Evolutionary conservation across 306 rosid genomes (phyloP).

Genomic region (Cercis canadensis): DNA sequence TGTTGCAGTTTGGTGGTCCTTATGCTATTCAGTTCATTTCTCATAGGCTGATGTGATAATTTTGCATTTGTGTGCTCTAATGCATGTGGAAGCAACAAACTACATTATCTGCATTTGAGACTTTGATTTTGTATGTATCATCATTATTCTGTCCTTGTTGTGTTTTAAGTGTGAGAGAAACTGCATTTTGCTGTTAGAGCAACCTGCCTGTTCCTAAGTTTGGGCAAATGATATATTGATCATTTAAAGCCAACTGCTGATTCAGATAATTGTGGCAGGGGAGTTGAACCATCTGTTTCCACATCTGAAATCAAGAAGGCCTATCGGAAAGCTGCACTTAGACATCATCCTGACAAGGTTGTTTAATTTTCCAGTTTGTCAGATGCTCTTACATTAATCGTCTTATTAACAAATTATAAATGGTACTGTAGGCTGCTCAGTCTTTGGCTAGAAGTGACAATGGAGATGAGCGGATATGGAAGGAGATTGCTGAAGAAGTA

Average conservation of each 20-base stretch:
- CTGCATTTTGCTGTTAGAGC: conserved; percentile 9
- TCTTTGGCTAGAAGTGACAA: conserved; percentile 77
- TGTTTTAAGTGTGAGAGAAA: conserved; percentile 19
- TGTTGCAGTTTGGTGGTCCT: too few species aligned
- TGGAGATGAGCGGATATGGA: conserved; percentile 82
- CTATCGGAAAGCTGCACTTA: conserved; percentile 97
- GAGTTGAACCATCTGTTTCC: conserved; percentile 82
- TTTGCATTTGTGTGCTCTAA: too few species aligned
- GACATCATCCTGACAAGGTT: conserved; percentile 99
- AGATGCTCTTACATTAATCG: conserved; percentile 8
- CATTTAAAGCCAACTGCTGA: conserved; percentile 33
- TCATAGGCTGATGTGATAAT: too few species aligned
- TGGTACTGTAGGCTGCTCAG: conserved; percentile 74
- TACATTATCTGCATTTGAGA: neutral
- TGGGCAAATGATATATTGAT: conserved; percentile 21
- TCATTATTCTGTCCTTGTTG: conserved; percentile 12
- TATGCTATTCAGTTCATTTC: too few species aligned
- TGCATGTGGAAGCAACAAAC: too few species aligned
- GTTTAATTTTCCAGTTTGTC: conserved; percentile 24
- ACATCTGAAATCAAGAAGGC: conserved; percentile 93
- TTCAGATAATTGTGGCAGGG: conserved; percentile 67
- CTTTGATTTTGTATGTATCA: conserved; percentile 15
- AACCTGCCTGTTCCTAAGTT: conserved; percentile 18
- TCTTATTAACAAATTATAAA: conserved; percentile 33
- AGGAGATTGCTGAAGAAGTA: conserved; percentile 79